phyloP scores from a whole-genome alignment of 2,329 filamentous ascomycete species.

The Diplodia sapinea region DNA sequence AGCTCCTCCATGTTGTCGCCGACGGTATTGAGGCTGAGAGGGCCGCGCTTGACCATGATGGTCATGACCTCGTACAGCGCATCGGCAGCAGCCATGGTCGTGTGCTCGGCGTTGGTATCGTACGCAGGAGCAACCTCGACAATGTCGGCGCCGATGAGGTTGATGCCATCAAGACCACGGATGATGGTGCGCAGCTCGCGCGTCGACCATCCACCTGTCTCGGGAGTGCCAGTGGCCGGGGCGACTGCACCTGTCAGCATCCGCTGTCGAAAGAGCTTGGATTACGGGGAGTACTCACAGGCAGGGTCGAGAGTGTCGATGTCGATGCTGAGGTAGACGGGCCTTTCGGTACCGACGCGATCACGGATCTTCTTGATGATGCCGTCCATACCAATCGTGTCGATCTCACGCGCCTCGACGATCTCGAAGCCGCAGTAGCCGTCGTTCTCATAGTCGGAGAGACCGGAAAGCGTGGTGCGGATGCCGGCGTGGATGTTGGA shows the following conservation, averaged over 20 bases:
- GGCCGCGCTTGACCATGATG: conserved; percentile 80
- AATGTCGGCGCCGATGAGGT: conserved; percentile 72
- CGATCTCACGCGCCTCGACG: conserved; percentile 75
- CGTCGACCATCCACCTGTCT: conserved; percentile 78
- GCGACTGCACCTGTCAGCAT: conserved; percentile 56
- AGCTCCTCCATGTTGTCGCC: conserved; percentile 31
- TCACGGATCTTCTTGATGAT: conserved; percentile 80
- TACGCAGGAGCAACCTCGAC: conserved; percentile 77
- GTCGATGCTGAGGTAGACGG: conserved; percentile 82
- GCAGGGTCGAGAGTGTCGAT: conserved; percentile 89
- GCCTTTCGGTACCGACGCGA: conserved; percentile 73
- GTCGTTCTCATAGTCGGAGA: conserved; percentile 83
- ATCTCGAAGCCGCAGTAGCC: conserved; percentile 85
- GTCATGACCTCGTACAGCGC: conserved; percentile 79
- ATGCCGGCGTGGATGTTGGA: conserved; percentile 89
- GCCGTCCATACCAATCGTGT: conserved; percentile 71
- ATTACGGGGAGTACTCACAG: conserved; percentile 55
- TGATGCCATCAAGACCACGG: conserved; percentile 70
- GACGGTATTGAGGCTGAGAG: conserved; percentile 60
- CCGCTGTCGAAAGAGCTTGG: not conserved
- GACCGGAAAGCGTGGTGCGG: conserved; percentile 78
- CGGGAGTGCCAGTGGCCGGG: conserved; percentile 75
- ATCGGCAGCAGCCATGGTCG: conserved; percentile 76
- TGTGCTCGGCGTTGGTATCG: conserved; percentile 73
- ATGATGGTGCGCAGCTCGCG: conserved; percentile 75